Evolutionary conservation across 352 stramenopile genomes (phyloP), one percentile per base, ranked within the genome.

Genomic region (Phytophthora cactorum): DNA sequence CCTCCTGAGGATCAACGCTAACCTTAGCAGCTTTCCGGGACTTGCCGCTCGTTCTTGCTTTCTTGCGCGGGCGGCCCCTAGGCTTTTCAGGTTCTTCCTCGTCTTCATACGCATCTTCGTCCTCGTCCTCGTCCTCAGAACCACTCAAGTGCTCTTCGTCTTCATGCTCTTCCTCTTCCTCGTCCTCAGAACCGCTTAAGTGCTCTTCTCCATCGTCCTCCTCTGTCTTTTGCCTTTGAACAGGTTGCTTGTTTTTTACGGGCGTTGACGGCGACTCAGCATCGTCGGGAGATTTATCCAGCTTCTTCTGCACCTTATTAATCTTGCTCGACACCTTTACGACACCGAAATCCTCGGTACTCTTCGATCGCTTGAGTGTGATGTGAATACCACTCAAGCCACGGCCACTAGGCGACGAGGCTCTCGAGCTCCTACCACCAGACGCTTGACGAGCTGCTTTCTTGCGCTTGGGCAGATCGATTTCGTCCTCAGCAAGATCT

Each of bases 1-100:
- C 88, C 14, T 86, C 75, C 55, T 91, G 79, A 1, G 86, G 82
- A 45, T 91, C 81, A 59, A 91, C 50, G 6, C 70, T 68, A 0
- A 44, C 57, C 52, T 78, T 79, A 0, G 28, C 38, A 38, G 43
- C 27, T 52, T 77, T 74, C 17, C 52, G 55, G 43, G 68, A 56
- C 41, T 65, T 72, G 38, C 31, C 45, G 12, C 60, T 59, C 15
- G 49, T 53, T 59, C 77, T 82, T 27, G 63, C 56, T 6, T 69
- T 77, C 57, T 87, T 85, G 47, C 66, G 68, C 1, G 59, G 70
- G 0, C 72, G 71, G 41, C 75, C 71, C 45, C 75, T 62, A 65
- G 75, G 77, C 39, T 74, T 75, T 29, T 76, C 70, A 14, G 77
- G 60, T 55, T 89, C 54, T 52, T 90, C 54, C 43, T 82, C 66